phyloP scores from a whole-genome alignment of 1,284 basidiomycete species.

The Rhodotorula glutinis region DNA sequence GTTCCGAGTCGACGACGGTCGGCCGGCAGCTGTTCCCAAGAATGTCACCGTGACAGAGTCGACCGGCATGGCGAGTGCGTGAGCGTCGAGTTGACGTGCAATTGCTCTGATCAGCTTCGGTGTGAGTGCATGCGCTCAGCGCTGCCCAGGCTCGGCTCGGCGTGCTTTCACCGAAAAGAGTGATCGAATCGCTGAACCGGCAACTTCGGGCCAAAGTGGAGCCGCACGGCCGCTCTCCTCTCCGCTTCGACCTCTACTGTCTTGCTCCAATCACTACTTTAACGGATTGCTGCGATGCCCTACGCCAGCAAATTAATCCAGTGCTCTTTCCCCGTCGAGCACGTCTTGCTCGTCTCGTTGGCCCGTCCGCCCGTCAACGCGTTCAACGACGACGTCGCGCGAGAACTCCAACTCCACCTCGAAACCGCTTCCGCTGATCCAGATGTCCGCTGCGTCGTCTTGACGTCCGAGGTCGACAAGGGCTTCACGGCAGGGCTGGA shows the following conservation, averaged over 20 bases:
- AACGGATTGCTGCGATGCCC: conserved; percentile 2
- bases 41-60: conserved; percentile 37
- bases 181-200: too few relatives aligned
- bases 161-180: too few relatives aligned
- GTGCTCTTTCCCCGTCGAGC: conserved; percentile 21
- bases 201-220: neutral
- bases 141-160: too few relatives aligned
- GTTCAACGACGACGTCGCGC: conserved; percentile 64
- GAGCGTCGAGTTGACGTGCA: too few relatives aligned
- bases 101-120: too few relatives aligned
- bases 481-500: conserved; percentile 79
- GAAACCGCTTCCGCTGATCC: conserved; percentile 54
- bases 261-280: too few relatives aligned
- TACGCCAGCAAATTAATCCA: conserved; percentile 10
- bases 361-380: conserved; percentile 64
- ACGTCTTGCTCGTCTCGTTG: conserved; percentile 39
- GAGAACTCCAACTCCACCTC: conserved; percentile 63
- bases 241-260: too few relatives aligned
- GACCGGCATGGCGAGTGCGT: conserved; percentile 20
- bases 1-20: conserved; percentile 37
- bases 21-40: conserved; percentile 41
- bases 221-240: too few relatives aligned
- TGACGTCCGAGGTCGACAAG: conserved; percentile 67
- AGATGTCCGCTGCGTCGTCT: conserved; percentile 65
- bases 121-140: neutral